These are phyloP conservation scores for Backusella sp. DNA, from an alignment of 192 early-diverging fungal species.

Conservation along the genomic window DNA sequence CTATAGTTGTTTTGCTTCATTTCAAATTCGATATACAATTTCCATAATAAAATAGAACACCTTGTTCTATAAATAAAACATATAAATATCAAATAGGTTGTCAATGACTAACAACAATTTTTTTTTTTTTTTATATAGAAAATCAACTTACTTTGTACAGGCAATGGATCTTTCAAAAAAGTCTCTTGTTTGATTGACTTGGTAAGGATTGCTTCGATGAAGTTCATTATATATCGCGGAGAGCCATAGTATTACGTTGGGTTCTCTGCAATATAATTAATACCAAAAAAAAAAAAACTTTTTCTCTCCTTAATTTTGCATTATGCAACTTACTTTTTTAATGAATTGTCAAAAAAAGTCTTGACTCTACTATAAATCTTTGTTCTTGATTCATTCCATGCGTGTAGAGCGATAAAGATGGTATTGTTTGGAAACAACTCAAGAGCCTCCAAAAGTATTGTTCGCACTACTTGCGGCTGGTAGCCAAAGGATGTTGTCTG, in stretches of 20 bases:
- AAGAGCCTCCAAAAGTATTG: constrained; percentile 44
- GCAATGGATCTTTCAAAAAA: constrained; percentile 57
- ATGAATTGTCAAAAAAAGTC: constrained; percentile 32
- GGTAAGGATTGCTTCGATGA: constrained; percentile 49
- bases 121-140: too few relatives aligned
- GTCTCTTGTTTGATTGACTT: constrained; percentile 53
- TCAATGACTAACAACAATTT: neutral
- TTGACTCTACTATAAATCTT: constrained; percentile 62
- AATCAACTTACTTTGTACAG: constrained; percentile 34
- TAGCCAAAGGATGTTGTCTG: constrained; percentile 8
- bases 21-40: constrained; percentile 61
- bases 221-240: constrained; percentile 58
- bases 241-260: constrained; percentile 53
- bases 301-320: neutral
- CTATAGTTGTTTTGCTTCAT: constrained; percentile 36
- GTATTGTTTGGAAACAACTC: constrained; percentile 55
- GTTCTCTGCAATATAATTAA: constrained; percentile 35
- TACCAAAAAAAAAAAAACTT: constrained; percentile 4
- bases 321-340: constrained; percentile 40
- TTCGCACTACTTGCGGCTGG: constrained; percentile 44
- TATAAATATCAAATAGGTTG: neutral
- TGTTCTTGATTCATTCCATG: constrained; percentile 58
- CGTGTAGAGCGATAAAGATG: constrained; percentile 49
- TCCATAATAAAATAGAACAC: constrained; percentile 56
- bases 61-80: constrained; percentile 36